These are phyloP conservation scores for Mortierella sp. DNA, from an alignment of 371 early-diverging fungal species.

Conservation along the genomic window DNA sequence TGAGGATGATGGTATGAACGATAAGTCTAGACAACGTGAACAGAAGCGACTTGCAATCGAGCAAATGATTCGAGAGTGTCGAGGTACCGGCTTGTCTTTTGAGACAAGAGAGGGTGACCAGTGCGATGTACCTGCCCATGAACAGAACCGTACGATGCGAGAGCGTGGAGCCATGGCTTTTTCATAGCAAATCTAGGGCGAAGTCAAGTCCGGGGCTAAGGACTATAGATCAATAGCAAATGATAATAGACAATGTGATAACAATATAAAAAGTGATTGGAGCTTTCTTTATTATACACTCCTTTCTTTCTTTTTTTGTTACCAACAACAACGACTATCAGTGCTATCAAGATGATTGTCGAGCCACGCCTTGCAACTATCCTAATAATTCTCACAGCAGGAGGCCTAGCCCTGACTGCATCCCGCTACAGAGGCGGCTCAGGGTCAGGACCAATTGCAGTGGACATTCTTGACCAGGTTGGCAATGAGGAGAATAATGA, in stretches of 20 bases:
- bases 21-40: conserved; percentile 16
- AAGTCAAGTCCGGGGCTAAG: background rate
- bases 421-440: conserved; percentile 11
- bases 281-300: too few species aligned
- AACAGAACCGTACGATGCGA: background rate
- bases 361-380: conserved; percentile 19
- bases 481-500: conserved; percentile 1
- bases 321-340: background rate
- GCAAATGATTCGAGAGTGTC: conserved; percentile 46
- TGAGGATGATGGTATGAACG: background rate
- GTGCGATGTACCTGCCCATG: background rate
- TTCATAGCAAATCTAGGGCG: background rate
- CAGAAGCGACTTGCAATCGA: conserved; percentile 44
- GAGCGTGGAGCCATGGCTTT: background rate
- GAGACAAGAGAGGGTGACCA: conserved; percentile 11
- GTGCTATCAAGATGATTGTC: background rate
- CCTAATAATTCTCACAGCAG: conserved; percentile 26
- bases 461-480: conserved; percentile 22
- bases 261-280: background rate
- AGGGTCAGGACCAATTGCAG: conserved; percentile 6
- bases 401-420: conserved; percentile 29
- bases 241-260: too few species aligned
- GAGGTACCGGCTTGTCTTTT: conserved; percentile 34
- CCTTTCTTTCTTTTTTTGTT: background rate
- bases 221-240: background rate